Evolutionary conservation across 768 basidiomycete genomes (phyloP), one percentile per base, ranked within the genome.

Genomic region (Leccinum subgranulosum): DNA sequence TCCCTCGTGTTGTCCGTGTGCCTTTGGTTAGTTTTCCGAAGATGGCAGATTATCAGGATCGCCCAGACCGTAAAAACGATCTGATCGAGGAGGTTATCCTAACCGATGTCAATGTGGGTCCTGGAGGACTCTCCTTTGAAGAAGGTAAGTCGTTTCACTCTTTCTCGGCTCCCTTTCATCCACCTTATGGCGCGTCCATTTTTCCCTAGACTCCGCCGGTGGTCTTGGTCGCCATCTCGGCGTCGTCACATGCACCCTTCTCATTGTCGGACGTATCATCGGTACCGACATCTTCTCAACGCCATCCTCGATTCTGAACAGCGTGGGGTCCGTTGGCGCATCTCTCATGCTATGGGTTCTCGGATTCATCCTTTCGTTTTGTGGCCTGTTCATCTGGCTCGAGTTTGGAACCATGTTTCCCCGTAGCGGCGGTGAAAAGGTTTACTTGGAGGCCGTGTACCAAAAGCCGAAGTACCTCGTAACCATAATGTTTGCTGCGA

Each of bases 401-500:
- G 83, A 85, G 58, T 79, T 80, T 53, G 84, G 84, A 5, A 82
- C 82, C 3, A 85, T 85, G 82, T 81, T 80, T 60, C 84, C 83
- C 6, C 75, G 82, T 1, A 82, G 80, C 12, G 83, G 84, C 9
- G 83, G 83, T 7, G 84, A 85, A 64, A 85, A 86, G 65, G 83
- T 85, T 2, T 85, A 85, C 59, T 70, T 84, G 21, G 84, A 85
- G 62, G 81, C 79, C 0, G 73, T 81, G 1, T 85, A 83, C 64
- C 72, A 65, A 49, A 74, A 66, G 43, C 82, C 82, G 4, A 75
- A 69, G 55, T 78, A 76, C 51, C 69, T 84, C 2, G 77, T 75
- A 1, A 84, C 82, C 0, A 70, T 78, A 6, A 64, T 83, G 9
- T 84, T 82, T 54, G 77, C 81, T 2, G 63, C 69, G 33, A 81